Evolutionary conservation across 768 basidiomycete species (phyloP), one percentile per base, ranked within the genome.

Genomic region (Tylopilus vinaceipallidus): DNA sequence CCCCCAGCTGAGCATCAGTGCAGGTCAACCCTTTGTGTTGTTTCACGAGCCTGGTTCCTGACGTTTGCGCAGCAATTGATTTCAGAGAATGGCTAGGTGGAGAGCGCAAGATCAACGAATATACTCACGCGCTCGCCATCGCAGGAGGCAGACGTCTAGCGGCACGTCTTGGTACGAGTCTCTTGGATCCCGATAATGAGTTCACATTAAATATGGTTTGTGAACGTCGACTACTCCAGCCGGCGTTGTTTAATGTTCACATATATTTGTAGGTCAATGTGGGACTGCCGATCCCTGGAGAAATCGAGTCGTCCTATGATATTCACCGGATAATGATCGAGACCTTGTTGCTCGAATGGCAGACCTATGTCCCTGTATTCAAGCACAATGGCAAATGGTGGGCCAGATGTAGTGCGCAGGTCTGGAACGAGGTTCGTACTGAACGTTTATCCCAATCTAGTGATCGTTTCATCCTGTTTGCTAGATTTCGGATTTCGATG

Each of bases 71-170:
- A 83, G 91, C 90, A 0, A 63, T 91, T 5, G 77, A 83, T 26
- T 93, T 93, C 69, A 80, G 91, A 24, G 60, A 76, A 50, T 79
- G 78, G 71, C 66, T 91, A 2, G 91, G 91, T 1, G 90, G 91
- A 6, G 91, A 94, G 64, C 65, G 76, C 22, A 75, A 73, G 38
- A 93, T 94, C 50, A 80, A 78, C 55, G 68, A 70, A 8, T 91
- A 92, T 63, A 88, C 82, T 56, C 85, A 83, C 63, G 58, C 72
- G 9, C 74, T 91, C 6, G 91, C 89, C 4, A 51, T 86, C 3
- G 63, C 76, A 37, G 91, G 89, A 8, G 90, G 87, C 0, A 75
- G 72, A 51, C 60, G 63, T 10, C 70, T 91, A 8, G 81, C 83
- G 2, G 71, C 80, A 50, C 65, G 81, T 8, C 72, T 91, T 35